Percentiles rank a stretch among this genome's conserved stretches.
Conservation (phyloP, 495 filamentous ascomycete genomes). For the Penicillium samsonianum region DNA sequence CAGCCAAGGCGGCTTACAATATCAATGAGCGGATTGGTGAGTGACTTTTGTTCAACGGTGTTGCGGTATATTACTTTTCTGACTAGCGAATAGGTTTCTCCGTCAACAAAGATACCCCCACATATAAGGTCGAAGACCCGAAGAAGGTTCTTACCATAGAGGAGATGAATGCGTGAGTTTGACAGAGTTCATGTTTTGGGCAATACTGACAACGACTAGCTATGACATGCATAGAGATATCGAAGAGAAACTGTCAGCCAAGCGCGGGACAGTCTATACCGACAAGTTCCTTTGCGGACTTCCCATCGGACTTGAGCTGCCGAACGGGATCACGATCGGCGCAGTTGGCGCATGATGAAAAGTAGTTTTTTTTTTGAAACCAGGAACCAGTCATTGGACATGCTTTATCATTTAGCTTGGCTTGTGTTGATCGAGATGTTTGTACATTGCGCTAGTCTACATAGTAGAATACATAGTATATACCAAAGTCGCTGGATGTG, state of each 20-base stretch:
- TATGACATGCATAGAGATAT: slow-evolving; percentile 54
- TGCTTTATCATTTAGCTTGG: not conserved
- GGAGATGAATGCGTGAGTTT: slow-evolving; percentile 53
- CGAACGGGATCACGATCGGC: slow-evolving; percentile 38
- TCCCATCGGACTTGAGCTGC: slow-evolving; percentile 41
- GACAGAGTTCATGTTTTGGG: not conserved
- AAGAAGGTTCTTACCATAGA: slow-evolving; percentile 53
- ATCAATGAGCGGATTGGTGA: slow-evolving; percentile 53
- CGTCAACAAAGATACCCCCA: slow-evolving; percentile 41
- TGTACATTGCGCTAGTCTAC: not conserved
- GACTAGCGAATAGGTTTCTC: slow-evolving; percentile 40
- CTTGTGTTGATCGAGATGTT: not conserved
- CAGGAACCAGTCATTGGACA: not conserved
- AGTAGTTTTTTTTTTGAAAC: too few species aligned
- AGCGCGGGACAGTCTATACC: slow-evolving; percentile 24
- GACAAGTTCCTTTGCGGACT: slow-evolving; percentile 38
- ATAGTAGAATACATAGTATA: not conserved
- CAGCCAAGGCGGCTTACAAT: slow-evolving; percentile 50
- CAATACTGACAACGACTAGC: slow-evolving; percentile 24
- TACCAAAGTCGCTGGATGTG: not conserved
- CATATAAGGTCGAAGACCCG: slow-evolving; percentile 50
- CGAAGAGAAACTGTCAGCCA: slow-evolving; percentile 38
- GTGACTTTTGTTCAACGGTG: not conserved
- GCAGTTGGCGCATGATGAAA: slow-evolving; percentile 1
- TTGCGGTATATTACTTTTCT: not conserved